phyloP scores from a whole-genome alignment of 352 stramenopile species.

The Bremia lactucae region DNA sequence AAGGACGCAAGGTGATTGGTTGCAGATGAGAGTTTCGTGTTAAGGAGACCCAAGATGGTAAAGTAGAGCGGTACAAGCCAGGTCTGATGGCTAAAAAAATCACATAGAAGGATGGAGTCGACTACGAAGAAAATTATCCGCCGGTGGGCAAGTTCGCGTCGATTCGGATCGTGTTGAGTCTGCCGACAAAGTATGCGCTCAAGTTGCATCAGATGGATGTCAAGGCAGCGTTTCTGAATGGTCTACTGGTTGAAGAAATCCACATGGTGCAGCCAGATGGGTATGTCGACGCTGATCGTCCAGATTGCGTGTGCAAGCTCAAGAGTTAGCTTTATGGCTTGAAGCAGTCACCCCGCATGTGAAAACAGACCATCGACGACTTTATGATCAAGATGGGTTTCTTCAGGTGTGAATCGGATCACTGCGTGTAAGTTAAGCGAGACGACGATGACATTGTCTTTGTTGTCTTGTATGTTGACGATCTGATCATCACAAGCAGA shows the following conservation, averaged over 20 bases:
- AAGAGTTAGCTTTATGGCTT: background rate
- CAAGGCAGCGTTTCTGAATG: slow-evolving; percentile 16
- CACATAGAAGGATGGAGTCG: background rate
- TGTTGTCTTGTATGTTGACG: background rate
- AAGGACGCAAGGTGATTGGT: background rate
- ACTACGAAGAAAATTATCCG: background rate
- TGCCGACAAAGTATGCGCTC: background rate
- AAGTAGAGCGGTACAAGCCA: background rate
- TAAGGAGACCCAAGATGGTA: background rate
- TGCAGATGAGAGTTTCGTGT: background rate
- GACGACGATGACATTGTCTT: background rate
- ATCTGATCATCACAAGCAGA: too few species aligned
- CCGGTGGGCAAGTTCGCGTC: background rate
- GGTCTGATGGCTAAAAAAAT: background rate
- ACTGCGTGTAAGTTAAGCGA: background rate
- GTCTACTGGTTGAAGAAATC: slow-evolving; percentile 8
- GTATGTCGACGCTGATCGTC: background rate
- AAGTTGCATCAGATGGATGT: slow-evolving; percentile 14
- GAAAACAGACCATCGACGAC: background rate
- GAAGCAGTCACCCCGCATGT: slow-evolving; percentile 1
- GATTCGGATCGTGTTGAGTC: background rate
- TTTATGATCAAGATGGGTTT: background rate
- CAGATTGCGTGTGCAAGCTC: background rate
- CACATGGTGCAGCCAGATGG: slow-evolving; percentile 12
- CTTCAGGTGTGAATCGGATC: background rate